Conservation (phyloP, 495 filamentous ascomycete genomes). For the Elasticomyces elasticus region DNA sequence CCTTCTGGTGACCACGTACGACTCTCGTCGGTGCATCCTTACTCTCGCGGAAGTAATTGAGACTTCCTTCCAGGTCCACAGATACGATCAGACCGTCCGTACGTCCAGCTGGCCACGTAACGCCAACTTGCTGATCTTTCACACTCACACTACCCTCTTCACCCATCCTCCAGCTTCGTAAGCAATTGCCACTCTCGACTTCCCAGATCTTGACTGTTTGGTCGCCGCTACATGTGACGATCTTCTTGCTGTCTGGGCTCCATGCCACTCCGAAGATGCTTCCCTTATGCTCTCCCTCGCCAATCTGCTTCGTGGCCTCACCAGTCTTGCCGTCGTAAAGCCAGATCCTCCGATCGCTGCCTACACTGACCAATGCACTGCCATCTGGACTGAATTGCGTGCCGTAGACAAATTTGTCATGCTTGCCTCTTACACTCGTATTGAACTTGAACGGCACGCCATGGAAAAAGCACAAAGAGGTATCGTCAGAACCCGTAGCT, state of each 20-base stretch:
- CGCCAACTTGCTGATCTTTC: slow-evolving; percentile 83
- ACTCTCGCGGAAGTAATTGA: slow-evolving; percentile 76
- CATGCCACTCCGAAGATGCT: slow-evolving; percentile 89
- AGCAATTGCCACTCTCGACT: slow-evolving; percentile 62
- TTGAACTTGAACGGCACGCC: slow-evolving; percentile 93
- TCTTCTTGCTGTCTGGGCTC: slow-evolving; percentile 76
- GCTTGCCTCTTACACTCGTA: slow-evolving; percentile 60
- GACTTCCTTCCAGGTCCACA: slow-evolving; percentile 73
- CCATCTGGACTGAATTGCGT: slow-evolving; percentile 89
- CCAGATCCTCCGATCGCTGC: slow-evolving; percentile 80
- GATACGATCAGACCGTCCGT: slow-evolving; percentile 81
- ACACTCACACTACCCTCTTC: slow-evolving; percentile 64
- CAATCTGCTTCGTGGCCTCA: slow-evolving; percentile 64
- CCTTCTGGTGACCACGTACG: slow-evolving; percentile 88
- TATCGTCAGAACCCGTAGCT: slow-evolving; percentile 83
- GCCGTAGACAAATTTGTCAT: slow-evolving; percentile 81
- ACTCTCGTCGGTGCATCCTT: slow-evolving; percentile 56
- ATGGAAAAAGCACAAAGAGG: slow-evolving; percentile 79
- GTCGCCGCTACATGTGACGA: slow-evolving; percentile 88
- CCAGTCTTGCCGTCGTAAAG: slow-evolving; percentile 93
- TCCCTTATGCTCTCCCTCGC: slow-evolving; percentile 76
- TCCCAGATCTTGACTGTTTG: slow-evolving; percentile 88
- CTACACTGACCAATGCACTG: slow-evolving; percentile 70
- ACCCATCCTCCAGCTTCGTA: slow-evolving; percentile 80
- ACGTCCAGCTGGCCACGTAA: slow-evolving; percentile 79